Evolutionary conservation across 495 filamentous ascomycete genomes (phyloP).

Genomic region (Penicillium soppii): DNA sequence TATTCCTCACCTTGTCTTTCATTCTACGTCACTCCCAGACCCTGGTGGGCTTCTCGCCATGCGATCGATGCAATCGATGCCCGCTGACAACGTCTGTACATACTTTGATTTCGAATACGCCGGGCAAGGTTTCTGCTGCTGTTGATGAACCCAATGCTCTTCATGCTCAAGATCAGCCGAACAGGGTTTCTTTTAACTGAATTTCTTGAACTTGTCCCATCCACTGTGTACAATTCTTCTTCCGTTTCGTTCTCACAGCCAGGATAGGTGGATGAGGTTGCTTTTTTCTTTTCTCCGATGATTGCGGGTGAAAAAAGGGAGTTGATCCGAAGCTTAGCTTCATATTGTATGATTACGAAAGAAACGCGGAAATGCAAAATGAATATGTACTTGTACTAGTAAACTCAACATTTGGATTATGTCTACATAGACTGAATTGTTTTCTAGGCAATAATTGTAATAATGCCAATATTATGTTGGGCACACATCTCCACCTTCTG

Average conservation of each 20-base stretch:
- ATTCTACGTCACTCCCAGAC: background rate
- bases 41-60: background rate
- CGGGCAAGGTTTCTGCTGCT: constrained; percentile 3
- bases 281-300: constrained; percentile 10
- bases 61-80: background rate
- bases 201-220: constrained; percentile 14
- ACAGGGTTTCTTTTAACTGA: constrained; percentile 8
- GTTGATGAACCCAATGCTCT: background rate
- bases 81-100: constrained; percentile 10
- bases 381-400: constrained; percentile 17
- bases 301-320: constrained; percentile 13
- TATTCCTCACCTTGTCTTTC: constrained; percentile 1
- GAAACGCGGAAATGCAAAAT: constrained; percentile 40
- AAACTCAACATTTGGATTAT: too few species aligned
- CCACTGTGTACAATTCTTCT: constrained; percentile 10
- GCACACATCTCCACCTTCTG: background rate
- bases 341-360: constrained; percentile 48
- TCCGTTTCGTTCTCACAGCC: background rate
- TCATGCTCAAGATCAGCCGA: constrained; percentile 4
- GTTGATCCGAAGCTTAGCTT: constrained; percentile 24
- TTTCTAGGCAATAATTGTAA: too few species aligned
- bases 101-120: constrained; percentile 11
- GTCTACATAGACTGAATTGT: too few species aligned
- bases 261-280: constrained; percentile 2
- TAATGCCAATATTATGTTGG: too few species aligned